A percentile compares a stretch with the other conserved stretches of the same genome.
These are phyloP conservation scores for Cryphonectria radicalis DNA, from an alignment of 2,329 filamentous ascomycete genomes.

Conservation along the genomic window DNA sequence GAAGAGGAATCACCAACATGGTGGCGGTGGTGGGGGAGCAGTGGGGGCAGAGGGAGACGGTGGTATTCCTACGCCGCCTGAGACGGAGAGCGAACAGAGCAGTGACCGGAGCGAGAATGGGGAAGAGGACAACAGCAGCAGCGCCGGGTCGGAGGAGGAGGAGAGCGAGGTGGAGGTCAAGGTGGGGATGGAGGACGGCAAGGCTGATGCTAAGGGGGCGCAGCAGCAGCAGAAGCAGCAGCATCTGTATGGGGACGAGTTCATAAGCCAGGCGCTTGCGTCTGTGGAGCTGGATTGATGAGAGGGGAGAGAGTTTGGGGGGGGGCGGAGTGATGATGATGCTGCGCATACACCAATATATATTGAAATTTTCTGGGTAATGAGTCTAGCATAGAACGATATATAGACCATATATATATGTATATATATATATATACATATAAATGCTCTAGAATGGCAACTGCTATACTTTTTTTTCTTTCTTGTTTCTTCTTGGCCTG, in stretches of 20 bases:
- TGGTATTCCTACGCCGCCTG: conserved; percentile 56
- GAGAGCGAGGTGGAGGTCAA: conserved; percentile 20
- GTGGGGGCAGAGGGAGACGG: conserved; percentile 27
- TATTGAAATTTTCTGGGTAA: neutral
- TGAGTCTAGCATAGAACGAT: neutral
- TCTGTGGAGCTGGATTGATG: conserved; percentile 39
- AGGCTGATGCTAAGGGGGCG: neutral
- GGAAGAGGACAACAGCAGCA: conserved; percentile 36
- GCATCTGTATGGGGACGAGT: conserved; percentile 31
- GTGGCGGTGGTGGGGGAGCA: conserved; percentile 14
- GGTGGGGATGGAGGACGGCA: conserved; percentile 16
- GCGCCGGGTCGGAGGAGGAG: conserved; percentile 21
- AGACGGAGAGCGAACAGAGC: conserved; percentile 56
- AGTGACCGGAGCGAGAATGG: conserved; percentile 43
- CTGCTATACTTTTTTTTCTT: neutral
- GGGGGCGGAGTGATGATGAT: neutral
- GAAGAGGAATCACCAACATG: conserved; percentile 49
- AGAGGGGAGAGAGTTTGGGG: neutral
- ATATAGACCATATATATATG: neutral
- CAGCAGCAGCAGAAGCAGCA: neutral
- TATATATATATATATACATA: neutral
- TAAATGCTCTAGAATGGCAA: neutral
- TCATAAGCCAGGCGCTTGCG: conserved; percentile 40
- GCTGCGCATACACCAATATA: neutral
- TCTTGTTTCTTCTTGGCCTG: too few species aligned